Conservation (phyloP, 2,329 filamentous ascomycete genomes). For the Gremmenia infestans region DNA sequence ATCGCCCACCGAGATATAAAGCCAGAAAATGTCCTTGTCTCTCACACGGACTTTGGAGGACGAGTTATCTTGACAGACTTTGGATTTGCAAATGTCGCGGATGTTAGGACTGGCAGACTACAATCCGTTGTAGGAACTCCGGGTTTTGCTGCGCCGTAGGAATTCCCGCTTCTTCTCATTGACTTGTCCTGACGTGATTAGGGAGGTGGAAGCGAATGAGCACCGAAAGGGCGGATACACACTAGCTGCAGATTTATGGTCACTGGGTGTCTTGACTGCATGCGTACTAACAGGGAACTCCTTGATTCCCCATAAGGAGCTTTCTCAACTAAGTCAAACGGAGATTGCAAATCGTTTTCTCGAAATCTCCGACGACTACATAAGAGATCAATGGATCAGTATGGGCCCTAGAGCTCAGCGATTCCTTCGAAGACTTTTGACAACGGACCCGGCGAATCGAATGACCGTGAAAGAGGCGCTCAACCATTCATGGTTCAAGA, state of each 20-base stretch:
- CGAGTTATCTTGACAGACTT: conserved; percentile 32
- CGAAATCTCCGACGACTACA: conserved; percentile 4
- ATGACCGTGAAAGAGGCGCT: conserved; percentile 33
- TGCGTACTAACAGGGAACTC: conserved; percentile 23
- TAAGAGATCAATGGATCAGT: conserved; percentile 11
- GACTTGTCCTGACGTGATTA: conserved; percentile 11
- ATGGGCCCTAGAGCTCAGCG: conserved; percentile 17
- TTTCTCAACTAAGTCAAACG: conserved; percentile 19
- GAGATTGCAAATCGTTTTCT: conserved; percentile 15
- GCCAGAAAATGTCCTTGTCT: conserved; percentile 30
- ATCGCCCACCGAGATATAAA: conserved; percentile 32
- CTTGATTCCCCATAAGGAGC: conserved; percentile 15
- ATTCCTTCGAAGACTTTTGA: conserved; percentile 34
- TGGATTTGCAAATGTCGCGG: conserved; percentile 25
- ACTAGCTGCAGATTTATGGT: conserved; percentile 29
- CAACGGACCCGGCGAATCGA: conserved; percentile 29
- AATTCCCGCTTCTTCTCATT: neutral
- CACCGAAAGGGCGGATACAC: conserved; percentile 22
- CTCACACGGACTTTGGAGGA: conserved; percentile 25
- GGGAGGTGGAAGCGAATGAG: conserved; percentile 19
- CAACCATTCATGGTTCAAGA: conserved; percentile 35
- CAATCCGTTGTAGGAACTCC: conserved; percentile 28
- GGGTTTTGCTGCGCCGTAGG: conserved; percentile 30
- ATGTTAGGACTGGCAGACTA: conserved; percentile 20
- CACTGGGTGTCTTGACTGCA: conserved; percentile 27